Percentiles rank a stretch among this genome's conserved stretches.
Conservation (phyloP, 805 yeast species). For the Candida sanyiensis region DNA sequence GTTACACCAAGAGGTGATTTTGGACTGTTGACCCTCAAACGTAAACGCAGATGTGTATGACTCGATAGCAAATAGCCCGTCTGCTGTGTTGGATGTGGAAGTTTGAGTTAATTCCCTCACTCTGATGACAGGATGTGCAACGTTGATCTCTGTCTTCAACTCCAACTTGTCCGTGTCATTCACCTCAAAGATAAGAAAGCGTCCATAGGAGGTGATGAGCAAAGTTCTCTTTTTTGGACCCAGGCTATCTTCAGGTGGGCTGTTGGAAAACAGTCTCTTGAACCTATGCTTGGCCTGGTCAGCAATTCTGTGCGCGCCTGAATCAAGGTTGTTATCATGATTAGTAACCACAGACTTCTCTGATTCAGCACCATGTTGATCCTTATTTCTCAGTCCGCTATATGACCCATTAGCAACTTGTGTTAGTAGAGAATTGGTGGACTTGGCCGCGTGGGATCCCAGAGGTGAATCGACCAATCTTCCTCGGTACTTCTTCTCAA, state of each 20-base stretch:
- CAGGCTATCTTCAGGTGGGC: slow-evolving; percentile 23
- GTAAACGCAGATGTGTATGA: slow-evolving; percentile 50
- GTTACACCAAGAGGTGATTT: slow-evolving; percentile 53
- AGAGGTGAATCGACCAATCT: slow-evolving; percentile 54
- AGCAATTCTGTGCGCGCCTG: slow-evolving; percentile 15
- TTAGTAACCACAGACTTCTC: slow-evolving; percentile 26
- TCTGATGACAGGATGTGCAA: slow-evolving; percentile 45
- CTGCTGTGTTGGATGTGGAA: slow-evolving; percentile 26
- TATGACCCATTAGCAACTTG: slow-evolving; percentile 42
- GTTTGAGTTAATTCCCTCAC: slow-evolving; percentile 54
- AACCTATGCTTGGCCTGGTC: slow-evolving; percentile 17
- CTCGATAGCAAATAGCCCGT: slow-evolving; percentile 48
- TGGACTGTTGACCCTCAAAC: slow-evolving; percentile 49
- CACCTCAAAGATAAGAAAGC: slow-evolving; percentile 48
- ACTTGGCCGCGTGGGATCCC: slow-evolving; percentile 33
- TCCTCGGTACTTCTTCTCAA: slow-evolving; percentile 56
- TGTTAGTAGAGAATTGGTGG: slow-evolving; percentile 34
- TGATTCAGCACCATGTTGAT: slow-evolving; percentile 25
- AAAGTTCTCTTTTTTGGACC: slow-evolving; percentile 42
- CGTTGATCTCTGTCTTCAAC: slow-evolving; percentile 47
- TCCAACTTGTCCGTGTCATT: slow-evolving; percentile 36
- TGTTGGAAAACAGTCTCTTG: slow-evolving; percentile 20
- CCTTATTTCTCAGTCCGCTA: slow-evolving; percentile 35
- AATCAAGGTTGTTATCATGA: slow-evolving; percentile 17
- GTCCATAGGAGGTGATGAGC: slow-evolving; percentile 56